These are phyloP conservation scores for Xylariaceae sp. DNA, from an alignment of 2,329 filamentous ascomycete genomes.

Conservation along the genomic window DNA sequence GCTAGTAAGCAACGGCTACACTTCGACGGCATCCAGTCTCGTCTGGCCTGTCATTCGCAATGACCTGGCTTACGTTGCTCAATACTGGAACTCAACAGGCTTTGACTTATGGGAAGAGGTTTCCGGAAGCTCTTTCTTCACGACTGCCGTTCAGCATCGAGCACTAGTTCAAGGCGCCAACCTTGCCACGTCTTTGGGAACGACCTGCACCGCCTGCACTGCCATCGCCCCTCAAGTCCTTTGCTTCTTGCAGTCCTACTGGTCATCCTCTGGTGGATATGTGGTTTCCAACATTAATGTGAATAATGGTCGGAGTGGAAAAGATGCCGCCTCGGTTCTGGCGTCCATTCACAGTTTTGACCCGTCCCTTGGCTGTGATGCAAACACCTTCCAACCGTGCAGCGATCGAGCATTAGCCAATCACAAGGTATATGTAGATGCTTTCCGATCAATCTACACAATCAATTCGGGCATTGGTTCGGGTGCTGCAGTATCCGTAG, in stretches of 20 bases:
- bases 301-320: constrained; percentile 61
- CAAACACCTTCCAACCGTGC: constrained; percentile 75
- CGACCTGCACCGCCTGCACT: constrained; percentile 58
- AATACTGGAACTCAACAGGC: constrained; percentile 65
- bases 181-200: constrained; percentile 62
- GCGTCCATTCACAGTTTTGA: constrained; percentile 69
- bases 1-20: constrained; percentile 65
- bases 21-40: constrained; percentile 51
- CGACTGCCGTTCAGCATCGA: constrained; percentile 66
- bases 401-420: constrained; percentile 67
- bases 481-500: constrained; percentile 60
- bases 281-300: constrained; percentile 67
- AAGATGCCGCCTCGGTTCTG: constrained; percentile 70
- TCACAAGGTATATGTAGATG: constrained; percentile 72
- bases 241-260: constrained; percentile 74
- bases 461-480: constrained; percentile 65
- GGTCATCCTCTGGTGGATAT: constrained; percentile 59
- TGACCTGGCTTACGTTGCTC: constrained; percentile 71
- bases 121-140: constrained; percentile 76
- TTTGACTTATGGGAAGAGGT: constrained; percentile 88
- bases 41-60: constrained; percentile 75
- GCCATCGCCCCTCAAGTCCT: constrained; percentile 67
- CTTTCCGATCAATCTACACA: constrained; percentile 67
- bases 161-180: constrained; percentile 65
- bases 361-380: constrained; percentile 62